Base-by-base conservation (phyloP, 2,329 filamentous ascomycete genomes). In the Trichoderma citrinoviride region DNA sequence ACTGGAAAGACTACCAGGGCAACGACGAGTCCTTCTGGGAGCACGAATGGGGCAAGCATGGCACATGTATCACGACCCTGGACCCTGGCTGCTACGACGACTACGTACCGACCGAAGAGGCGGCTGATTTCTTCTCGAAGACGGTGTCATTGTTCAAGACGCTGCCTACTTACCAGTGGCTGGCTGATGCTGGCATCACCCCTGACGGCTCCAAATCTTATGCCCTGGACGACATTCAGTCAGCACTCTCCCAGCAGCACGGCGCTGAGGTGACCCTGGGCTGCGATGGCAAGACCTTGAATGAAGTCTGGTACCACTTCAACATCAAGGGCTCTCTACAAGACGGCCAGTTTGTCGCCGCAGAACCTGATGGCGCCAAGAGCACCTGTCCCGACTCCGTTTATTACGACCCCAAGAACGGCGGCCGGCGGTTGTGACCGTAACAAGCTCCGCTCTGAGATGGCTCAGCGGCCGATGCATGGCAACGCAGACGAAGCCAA, bases 1-100 rank as follows among this genome's bases (percentile, higher is more conserved):
- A 88, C 78, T 92, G 90, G 90, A 88, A 90, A 73, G 86, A 89
- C 72, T 85, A 87, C 75, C 73, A 83, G 55, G 88, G 88, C 64
- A 77, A 87, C 47, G 85, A 89, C 68, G 83, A 88, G 70, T 77
- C 77, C 12, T 85, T 92, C 69, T 92, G 90, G 90, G 80, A 89
- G 73, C 89, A 92, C 74, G 90, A 92, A 76, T 92, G 88, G 87
- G 80, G 80, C 68, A 92, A 91, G 74, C 90, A 92, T 74, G 90
- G 90, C 66, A 83, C 81, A 17, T 92, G 90, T 77, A 85, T 92
- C 68, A 86, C 81, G 70, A 92, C 90, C 0, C 81, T 92, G 10
- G 81, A 87, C 53, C 84, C 89, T 0, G 75, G 77, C 19, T 93
- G 90, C 79, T 93, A 91, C 77, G 76, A 77, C 4, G 73, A 79